Conservation (phyloP, 2,329 filamentous ascomycete species). For the Cryphonectria parasitica region DNA sequence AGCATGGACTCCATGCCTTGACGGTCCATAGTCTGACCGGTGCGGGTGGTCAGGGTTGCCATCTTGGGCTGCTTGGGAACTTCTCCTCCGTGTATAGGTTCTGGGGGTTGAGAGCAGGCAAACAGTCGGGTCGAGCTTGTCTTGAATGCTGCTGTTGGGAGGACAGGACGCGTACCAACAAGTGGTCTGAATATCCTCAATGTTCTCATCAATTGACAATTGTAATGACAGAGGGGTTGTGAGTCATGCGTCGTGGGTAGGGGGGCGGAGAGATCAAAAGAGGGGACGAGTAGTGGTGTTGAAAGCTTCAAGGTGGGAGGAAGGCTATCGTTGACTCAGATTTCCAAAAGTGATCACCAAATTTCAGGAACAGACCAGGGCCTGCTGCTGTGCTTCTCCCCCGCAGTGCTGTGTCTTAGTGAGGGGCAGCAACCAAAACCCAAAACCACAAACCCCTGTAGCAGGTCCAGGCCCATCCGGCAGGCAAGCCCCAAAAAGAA, state of each 20-base stretch:
- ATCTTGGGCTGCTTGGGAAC: constrained; percentile 14
- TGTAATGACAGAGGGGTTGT: not conserved
- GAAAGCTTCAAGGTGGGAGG: not conserved
- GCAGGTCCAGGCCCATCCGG: not conserved
- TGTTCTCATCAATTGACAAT: constrained; percentile 36
- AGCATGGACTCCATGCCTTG: constrained; percentile 81
- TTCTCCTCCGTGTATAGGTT: not conserved
- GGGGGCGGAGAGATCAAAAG: not conserved
- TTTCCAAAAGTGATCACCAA: not conserved
- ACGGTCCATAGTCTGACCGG: constrained; percentile 88
- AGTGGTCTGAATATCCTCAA: constrained; percentile 31
- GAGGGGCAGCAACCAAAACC: constrained; percentile 13
- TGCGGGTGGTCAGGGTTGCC: constrained; percentile 67
- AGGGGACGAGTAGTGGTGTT: not conserved
- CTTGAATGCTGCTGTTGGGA: constrained; percentile 13
- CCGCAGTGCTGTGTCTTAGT: not conserved
- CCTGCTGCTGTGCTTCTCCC: not conserved
- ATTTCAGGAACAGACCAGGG: constrained; percentile 3
- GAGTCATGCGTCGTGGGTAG: not conserved
- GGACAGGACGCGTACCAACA: constrained; percentile 32
- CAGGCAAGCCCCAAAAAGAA: constrained; percentile 1
- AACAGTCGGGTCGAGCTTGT: constrained; percentile 26
- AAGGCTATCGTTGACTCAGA: constrained; percentile 9
- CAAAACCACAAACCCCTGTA: not conserved
- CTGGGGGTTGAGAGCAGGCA: constrained; percentile 5